Percentiles rank a stretch among this genome's conserved stretches.
Conservation (phyloP, 768 basidiomycete species). For the Macrolepiota fuliginosa region DNA sequence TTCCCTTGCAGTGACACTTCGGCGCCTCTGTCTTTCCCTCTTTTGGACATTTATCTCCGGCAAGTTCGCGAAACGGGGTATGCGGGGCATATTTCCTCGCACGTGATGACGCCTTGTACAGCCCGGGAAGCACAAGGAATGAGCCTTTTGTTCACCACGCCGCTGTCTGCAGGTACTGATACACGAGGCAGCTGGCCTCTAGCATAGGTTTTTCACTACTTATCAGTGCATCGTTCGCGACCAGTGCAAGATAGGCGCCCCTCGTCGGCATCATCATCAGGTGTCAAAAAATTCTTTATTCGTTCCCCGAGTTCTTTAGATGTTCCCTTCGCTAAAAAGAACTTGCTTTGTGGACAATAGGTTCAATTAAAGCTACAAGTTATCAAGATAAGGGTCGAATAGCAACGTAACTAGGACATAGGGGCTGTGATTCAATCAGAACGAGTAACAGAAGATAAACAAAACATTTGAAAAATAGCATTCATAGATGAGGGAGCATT, state of each 20-base stretch:
- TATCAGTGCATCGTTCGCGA: not conserved
- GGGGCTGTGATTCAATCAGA: not conserved
- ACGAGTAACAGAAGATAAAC: not conserved
- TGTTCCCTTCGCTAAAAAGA: not conserved
- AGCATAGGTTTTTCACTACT: not conserved
- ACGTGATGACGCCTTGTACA: not conserved
- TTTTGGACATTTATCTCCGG: not conserved
- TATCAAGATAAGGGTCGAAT: not conserved
- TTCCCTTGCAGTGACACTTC: not conserved
- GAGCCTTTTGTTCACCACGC: not conserved
- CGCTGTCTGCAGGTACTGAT: not conserved
- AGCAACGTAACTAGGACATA: not conserved
- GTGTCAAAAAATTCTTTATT: conserved; percentile 4
- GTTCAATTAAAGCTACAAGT: not conserved
- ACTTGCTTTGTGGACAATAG: not conserved
- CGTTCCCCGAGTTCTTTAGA: not conserved
- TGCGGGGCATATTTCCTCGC: not conserved
- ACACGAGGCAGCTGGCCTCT: not conserved
- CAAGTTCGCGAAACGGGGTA: not conserved
- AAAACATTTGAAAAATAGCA: not conserved
- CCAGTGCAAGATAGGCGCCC: not conserved
- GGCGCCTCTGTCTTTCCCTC: not conserved
- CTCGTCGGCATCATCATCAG: not conserved
- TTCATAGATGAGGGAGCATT: not conserved
- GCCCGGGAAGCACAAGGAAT: not conserved